Evolutionary conservation across 169 alveolate species (phyloP).

Genomic region (Babesia ovata): DNA sequence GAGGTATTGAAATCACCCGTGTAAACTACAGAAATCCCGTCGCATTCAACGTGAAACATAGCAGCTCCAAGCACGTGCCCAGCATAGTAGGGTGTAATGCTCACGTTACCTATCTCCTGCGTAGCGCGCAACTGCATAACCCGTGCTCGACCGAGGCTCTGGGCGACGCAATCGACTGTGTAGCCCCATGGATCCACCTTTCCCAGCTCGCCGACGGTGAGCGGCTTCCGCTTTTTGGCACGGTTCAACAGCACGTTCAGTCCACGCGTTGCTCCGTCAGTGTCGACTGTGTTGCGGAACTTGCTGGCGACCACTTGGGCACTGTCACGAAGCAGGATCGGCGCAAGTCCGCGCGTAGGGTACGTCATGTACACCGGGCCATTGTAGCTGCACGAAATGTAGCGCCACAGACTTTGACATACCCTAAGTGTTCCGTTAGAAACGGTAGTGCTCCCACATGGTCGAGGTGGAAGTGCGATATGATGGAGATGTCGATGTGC

Average conservation of each 20-base stretch:
- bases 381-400: conserved; percentile 57
- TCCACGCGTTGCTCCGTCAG: conserved; percentile 17
- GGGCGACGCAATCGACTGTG: conserved; percentile 84
- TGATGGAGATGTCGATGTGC: conserved; percentile 89
- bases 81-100: conserved; percentile 95
- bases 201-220: conserved; percentile 51
- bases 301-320: conserved; percentile 87
- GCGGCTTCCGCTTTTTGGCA: conserved; percentile 68
- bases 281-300: conserved; percentile 31
- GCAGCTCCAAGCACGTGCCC: conserved; percentile 98
- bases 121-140: conserved; percentile 92
- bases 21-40: conserved; percentile 90
- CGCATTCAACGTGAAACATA: conserved; percentile 92
- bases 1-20: conserved; percentile 96
- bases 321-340: conserved; percentile 94
- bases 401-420: conserved; percentile 26
- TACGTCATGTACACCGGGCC: conserved; percentile 95
- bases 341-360: conserved; percentile 96
- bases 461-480: conserved; percentile 97
- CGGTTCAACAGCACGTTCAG: conserved; percentile 63
- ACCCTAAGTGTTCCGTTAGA: conserved; percentile 93
- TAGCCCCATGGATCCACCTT: conserved; percentile 81
- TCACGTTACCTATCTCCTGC: conserved; percentile 80
- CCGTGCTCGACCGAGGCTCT: conserved; percentile 81
- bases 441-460: conserved; percentile 99